These are phyloP conservation scores for Cystobasidium onofrii DNA, from an alignment of 768 basidiomycete species.

Conservation along the genomic window DNA sequence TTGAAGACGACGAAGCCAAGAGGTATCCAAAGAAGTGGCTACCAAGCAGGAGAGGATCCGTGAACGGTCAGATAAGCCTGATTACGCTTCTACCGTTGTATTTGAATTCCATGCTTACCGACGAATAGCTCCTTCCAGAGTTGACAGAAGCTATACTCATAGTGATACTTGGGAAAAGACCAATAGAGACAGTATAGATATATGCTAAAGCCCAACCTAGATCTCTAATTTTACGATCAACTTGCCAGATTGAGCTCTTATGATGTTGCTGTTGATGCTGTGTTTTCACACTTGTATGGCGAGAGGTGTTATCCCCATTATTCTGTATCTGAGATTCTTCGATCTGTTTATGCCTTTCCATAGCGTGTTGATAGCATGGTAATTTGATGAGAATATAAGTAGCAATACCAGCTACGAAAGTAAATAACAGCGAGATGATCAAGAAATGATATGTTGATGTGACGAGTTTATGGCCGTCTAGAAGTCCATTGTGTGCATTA, in stretches of 20 bases:
- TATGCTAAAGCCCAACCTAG: slow-evolving; percentile 44
- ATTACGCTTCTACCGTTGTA: too few relatives aligned
- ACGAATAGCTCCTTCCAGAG: neutral
- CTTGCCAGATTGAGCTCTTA: neutral
- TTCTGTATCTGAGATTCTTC: neutral
- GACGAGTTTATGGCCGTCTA: slow-evolving; percentile 22
- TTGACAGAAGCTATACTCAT: slow-evolving; percentile 35
- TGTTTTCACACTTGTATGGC: neutral
- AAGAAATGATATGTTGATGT: slow-evolving; percentile 42
- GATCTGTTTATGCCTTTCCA: slow-evolving; percentile 26
- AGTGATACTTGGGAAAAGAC: slow-evolving; percentile 44
- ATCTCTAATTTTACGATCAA: slow-evolving; percentile 43
- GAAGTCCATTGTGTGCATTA: neutral
- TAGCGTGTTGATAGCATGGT: slow-evolving; percentile 37
- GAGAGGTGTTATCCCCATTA: neutral
- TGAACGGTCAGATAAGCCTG: too few relatives aligned
- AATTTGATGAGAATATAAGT: slow-evolving; percentile 36
- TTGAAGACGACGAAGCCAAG: slow-evolving; percentile 41
- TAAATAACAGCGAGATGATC: slow-evolving; percentile 38
- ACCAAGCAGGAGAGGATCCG: slow-evolving; percentile 30
- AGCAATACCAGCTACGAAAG: slow-evolving; percentile 33
- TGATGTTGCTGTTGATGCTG: neutral
- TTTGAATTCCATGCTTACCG: neutral
- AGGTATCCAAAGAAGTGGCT: slow-evolving; percentile 7
- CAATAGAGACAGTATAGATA: slow-evolving; percentile 44